A percentile compares a stretch with the other conserved stretches of the same genome.
These are phyloP conservation scores for Amanita subjunquillea DNA, from an alignment of 768 basidiomycete genomes.

Conservation along the genomic window DNA sequence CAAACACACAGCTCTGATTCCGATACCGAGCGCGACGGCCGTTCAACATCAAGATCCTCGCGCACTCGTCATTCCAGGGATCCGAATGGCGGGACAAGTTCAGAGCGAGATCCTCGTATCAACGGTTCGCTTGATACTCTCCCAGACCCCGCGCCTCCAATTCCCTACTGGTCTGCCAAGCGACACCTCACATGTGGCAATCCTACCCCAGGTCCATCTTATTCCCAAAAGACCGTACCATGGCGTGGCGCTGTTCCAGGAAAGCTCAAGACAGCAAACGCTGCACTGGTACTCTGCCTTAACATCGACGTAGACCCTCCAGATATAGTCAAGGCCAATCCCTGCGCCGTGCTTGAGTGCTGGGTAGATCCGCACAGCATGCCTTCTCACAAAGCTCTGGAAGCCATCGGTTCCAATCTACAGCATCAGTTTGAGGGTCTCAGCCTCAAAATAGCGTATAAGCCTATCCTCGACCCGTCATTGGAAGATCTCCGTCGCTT, in stretches of 20 bases:
- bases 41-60: constrained; percentile 38
- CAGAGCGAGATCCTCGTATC: constrained; percentile 20
- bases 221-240: constrained; percentile 53
- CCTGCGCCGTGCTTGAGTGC: constrained; percentile 89
- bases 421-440: constrained; percentile 95
- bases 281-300: constrained; percentile 82
- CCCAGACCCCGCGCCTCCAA: constrained; percentile 43
- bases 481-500: constrained; percentile 88
- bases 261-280: constrained; percentile 87
- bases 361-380: constrained; percentile 96
- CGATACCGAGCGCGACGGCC: constrained; percentile 41
- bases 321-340: constrained; percentile 94
- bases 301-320: constrained; percentile 98
- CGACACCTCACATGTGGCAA: constrained; percentile 88
- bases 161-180: constrained; percentile 82
- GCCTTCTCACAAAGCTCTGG: constrained; percentile 87
- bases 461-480: constrained; percentile 90
- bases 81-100: constrained; percentile 17
- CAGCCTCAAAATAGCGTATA: constrained; percentile 89
- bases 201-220: constrained; percentile 59
- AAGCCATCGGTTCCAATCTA: constrained; percentile 86
- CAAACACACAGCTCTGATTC: constrained; percentile 34
- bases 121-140: constrained; percentile 37
- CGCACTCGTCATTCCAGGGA: constrained; percentile 22
- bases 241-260: constrained; percentile 78